Evolutionary conservation across 2,329 filamentous ascomycete species (phyloP), one percentile per base, ranked within the genome.

Genomic region (Fusarium irregulare): DNA sequence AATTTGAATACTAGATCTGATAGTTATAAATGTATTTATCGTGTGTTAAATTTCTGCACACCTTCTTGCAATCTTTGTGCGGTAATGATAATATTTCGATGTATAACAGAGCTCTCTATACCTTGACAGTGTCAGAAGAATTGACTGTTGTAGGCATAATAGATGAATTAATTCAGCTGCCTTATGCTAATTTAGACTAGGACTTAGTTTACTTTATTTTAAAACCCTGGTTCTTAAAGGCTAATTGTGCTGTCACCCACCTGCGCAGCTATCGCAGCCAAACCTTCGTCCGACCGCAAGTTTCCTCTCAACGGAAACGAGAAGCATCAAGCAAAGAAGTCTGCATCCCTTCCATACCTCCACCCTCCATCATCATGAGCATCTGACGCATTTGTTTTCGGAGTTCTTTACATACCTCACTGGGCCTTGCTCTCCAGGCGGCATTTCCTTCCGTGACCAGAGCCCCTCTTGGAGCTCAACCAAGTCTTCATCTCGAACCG

Each of bases 301-400:
- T 9, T 13, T 18, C 7, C 20, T 37, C n/a, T 56, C 10, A 50
- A n/a, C 42, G 60, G 13, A 40, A 37, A 2, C 42, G n/a, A n/a
- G 55, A 65, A 4, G 6, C 28, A 49, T 68, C 49, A 27, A 71
- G 34, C 41, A 54, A 42, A 11, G 40, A 41, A 18, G 40, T n/a
- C 1, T 28, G 16, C 37, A 51, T 53, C 2, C 41, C 50, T n/a
- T 32, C 40, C 23, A 56, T 32, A 4, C 20, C 21, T 1, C 61
- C 57, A 2, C 40, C 27, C 37, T 79, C 77, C 68, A 72, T 73
- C 1, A 23, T 13, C 27, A 63, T 68, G 64, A 79, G 53, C 68
- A 73, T 57, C 28, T 50, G 41, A n/a, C n/a, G n/a, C n/a, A n/a
- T n/a, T n/a, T n/a, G n/a, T n/a, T n/a, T n/a, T n/a, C n/a, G n/a